Evolutionary conservation across 768 basidiomycete species (phyloP).

Genomic region (Naganishia friedmannii): DNA sequence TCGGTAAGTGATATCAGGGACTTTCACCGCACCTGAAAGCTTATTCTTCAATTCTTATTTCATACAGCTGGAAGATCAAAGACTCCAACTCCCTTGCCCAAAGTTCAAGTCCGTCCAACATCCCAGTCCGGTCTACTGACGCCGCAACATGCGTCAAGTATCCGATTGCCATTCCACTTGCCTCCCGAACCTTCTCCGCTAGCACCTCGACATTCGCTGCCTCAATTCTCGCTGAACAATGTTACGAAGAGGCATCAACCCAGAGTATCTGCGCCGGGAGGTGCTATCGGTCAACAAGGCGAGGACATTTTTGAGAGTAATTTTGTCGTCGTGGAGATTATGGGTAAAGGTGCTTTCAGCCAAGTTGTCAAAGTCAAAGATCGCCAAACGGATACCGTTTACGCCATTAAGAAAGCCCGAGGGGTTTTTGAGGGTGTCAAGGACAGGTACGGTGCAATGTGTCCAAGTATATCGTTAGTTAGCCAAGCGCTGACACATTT

Average conservation of each 20-base stretch:
- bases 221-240: slow-evolving; percentile 33
- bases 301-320: slow-evolving; percentile 64
- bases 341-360: slow-evolving; percentile 91
- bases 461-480: background rate
- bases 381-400: slow-evolving; percentile 54
- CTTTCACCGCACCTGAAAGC: background rate
- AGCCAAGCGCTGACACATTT: background rate
- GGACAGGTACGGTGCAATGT: slow-evolving; percentile 68
- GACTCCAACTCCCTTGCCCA: slow-evolving; percentile 28
- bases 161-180: slow-evolving; percentile 11
- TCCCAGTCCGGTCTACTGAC: slow-evolving; percentile 2
- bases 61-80: slow-evolving; percentile 7
- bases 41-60: background rate
- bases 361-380: slow-evolving; percentile 71
- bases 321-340: slow-evolving; percentile 72
- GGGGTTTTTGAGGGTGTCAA: slow-evolving; percentile 76
- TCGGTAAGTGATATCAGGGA: background rate
- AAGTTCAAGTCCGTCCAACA: background rate
- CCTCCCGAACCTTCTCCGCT: slow-evolving; percentile 19
- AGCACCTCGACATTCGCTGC: slow-evolving; percentile 35
- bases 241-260: slow-evolving; percentile 31
- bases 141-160: slow-evolving; percentile 7
- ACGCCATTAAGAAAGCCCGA: slow-evolving; percentile 90
- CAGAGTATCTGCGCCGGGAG: slow-evolving; percentile 34
- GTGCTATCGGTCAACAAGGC: slow-evolving; percentile 53